Conservation (phyloP, 2,329 filamentous ascomycete species). For the Fusarium concolor region DNA sequence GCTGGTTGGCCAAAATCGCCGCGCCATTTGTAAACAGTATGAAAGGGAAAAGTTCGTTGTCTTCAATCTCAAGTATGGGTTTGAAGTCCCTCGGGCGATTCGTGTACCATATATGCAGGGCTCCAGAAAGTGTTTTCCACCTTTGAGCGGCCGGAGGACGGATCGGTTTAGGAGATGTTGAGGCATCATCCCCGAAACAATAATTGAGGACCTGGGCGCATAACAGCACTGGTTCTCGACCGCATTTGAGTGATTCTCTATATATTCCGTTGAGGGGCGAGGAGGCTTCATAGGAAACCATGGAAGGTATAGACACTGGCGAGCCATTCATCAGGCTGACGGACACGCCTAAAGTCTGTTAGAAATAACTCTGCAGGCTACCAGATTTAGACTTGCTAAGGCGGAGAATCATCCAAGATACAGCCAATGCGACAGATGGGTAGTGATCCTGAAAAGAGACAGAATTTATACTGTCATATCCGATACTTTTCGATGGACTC, state of each 20-base stretch:
- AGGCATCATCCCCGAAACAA: conserved; percentile 38
- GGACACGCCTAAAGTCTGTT: conserved; percentile 41
- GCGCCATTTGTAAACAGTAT: conserved; percentile 55
- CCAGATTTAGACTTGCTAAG: conserved; percentile 38
- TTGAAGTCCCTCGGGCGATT: conserved; percentile 49
- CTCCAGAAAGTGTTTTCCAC: conserved; percentile 50
- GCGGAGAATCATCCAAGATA: conserved; percentile 45
- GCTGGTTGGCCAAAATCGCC: conserved; percentile 63
- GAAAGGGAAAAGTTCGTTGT: conserved; percentile 49
- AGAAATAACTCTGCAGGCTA: neutral
- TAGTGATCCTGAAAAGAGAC: conserved; percentile 30
- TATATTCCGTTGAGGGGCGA: conserved; percentile 34
- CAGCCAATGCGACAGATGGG: conserved; percentile 26
- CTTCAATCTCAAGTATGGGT: conserved; percentile 51
- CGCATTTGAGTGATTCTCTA: conserved; percentile 38
- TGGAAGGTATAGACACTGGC: conserved; percentile 42
- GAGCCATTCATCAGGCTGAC: conserved; percentile 46
- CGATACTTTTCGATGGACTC: conserved; percentile 30
- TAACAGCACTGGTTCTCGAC: conserved; percentile 48
- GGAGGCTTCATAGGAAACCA: conserved; percentile 33
- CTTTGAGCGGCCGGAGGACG: conserved; percentile 39
- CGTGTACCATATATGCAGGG: conserved; percentile 50
- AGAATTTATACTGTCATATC: conserved; percentile 29
- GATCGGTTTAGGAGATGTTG: conserved; percentile 19
- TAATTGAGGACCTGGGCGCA: conserved; percentile 52